Percentiles rank a stretch among this genome's conserved stretches.
Evolutionary conservation across 2,329 filamentous ascomycete genomes (phyloP).

Genomic region (Plenodomus lindquistii): DNA sequence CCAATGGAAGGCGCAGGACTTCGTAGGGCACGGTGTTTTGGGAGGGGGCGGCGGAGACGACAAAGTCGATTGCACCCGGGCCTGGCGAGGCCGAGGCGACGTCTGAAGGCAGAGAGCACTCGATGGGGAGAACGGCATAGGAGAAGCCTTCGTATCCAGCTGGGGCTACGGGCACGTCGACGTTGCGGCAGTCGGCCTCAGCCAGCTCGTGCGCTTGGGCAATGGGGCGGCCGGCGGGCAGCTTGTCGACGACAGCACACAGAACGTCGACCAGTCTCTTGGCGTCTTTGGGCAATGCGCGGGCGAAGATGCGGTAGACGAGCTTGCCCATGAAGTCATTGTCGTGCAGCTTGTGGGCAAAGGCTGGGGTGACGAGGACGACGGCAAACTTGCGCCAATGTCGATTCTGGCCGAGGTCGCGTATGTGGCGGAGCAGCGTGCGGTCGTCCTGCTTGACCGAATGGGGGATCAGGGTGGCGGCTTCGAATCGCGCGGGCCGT

Average conservation of each 20-base stretch:
- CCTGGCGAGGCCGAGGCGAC: conserved; percentile 4
- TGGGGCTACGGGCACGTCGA: conserved; percentile 19
- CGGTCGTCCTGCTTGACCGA: neutral
- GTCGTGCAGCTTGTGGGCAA: conserved; percentile 36
- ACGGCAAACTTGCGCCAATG: conserved; percentile 24
- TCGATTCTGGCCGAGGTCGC: neutral
- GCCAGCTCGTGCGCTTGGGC: conserved; percentile 1
- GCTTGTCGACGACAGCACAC: conserved; percentile 44
- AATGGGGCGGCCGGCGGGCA: conserved; percentile 28
- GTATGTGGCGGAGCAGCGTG: neutral
- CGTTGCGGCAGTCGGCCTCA: conserved; percentile 1
- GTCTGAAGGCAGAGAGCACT: conserved; percentile 13
- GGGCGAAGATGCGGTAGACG: conserved; percentile 11
- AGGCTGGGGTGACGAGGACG: conserved; percentile 39
- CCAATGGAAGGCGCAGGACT: conserved; percentile 64
- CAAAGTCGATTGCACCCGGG: conserved; percentile 33
- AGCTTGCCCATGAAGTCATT: conserved; percentile 7
- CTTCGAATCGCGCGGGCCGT: no score
- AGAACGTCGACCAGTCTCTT: no score
- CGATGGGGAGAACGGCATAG: conserved; percentile 25
- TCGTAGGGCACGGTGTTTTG: conserved; percentile 5
- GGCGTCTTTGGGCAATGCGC: no score
- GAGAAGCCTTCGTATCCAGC: conserved; percentile 41
- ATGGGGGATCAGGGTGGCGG: neutral
- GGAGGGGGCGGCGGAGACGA: conserved; percentile 5